Conservation (phyloP, 2,329 filamentous ascomycete species). For the Fusarium torreyae region DNA sequence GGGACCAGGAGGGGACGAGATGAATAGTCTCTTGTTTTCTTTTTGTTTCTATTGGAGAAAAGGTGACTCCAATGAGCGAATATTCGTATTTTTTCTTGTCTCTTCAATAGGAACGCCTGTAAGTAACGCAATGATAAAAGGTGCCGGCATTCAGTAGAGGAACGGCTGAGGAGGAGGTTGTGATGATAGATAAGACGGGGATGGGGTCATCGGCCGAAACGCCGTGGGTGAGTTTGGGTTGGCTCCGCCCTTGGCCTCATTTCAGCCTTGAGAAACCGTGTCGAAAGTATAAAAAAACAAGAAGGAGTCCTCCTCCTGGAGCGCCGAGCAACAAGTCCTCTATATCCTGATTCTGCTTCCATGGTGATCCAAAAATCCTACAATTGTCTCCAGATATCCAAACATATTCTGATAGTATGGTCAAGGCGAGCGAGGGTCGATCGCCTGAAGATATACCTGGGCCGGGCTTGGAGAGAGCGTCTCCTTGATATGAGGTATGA, state of each 20-base stretch:
- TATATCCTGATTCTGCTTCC: constrained; percentile 44
- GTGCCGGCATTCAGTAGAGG: constrained; percentile 9
- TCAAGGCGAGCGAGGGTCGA: constrained; percentile 12
- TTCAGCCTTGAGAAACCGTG: constrained; percentile 9
- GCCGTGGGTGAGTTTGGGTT: constrained; percentile 8
- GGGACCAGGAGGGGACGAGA: neutral
- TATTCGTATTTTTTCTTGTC: constrained; percentile 24
- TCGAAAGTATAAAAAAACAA: constrained; percentile 23
- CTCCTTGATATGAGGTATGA: neutral
- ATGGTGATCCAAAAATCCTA: constrained; percentile 37
- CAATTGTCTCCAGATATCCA: constrained; percentile 35
- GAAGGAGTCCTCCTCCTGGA: constrained; percentile 32
- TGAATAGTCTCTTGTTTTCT: neutral
- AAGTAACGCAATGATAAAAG: constrained; percentile 17
- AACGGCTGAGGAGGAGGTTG: constrained; percentile 4
- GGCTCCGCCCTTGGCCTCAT: constrained; percentile 4
- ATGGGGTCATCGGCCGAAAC: constrained; percentile 10
- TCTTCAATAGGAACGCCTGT: constrained; percentile 23
- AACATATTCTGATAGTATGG: constrained; percentile 25
- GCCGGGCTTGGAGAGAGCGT: neutral
- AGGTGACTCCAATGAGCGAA: constrained; percentile 11
- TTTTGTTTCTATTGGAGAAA: constrained; percentile 7
- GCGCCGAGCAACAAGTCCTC: constrained; percentile 49
- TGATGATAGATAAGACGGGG: constrained; percentile 13
- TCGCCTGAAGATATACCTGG: constrained; percentile 3